Evolutionary conservation across 2,329 filamentous ascomycete species (phyloP).

Genomic region (Byssochlamys sp.): DNA sequence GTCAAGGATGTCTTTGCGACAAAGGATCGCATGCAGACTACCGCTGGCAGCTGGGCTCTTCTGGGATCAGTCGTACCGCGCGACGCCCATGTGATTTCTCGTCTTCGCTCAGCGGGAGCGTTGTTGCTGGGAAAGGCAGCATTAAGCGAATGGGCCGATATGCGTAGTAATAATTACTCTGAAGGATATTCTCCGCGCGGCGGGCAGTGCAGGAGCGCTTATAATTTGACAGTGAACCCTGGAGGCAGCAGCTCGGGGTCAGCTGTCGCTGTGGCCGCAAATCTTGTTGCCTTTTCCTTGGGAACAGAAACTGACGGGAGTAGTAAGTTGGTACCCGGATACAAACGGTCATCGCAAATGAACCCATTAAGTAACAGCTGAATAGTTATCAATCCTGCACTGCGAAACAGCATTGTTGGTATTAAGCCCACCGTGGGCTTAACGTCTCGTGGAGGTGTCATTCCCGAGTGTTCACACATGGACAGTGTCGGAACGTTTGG

Average conservation of each 20-base stretch:
- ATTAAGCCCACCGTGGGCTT: conserved; percentile 68
- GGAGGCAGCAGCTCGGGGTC: conserved; percentile 61
- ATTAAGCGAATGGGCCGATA: conserved; percentile 65
- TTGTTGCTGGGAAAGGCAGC: conserved; percentile 62
- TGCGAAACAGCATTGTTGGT: conserved; percentile 59
- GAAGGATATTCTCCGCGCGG: conserved; percentile 58
- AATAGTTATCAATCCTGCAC: conserved; percentile 59
- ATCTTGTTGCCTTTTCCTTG: conserved; percentile 53
- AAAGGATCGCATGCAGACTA: conserved; percentile 63
- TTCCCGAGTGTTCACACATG: conserved; percentile 59
- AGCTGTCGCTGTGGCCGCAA: conserved; percentile 55
- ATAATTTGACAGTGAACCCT: conserved; percentile 59
- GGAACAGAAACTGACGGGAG: conserved; percentile 68
- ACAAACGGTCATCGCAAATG: neutral
- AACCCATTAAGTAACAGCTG: neutral
- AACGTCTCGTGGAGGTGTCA: conserved; percentile 53
- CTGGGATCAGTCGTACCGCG: conserved; percentile 56
- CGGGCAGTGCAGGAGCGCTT: conserved; percentile 56
- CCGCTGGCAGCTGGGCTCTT: conserved; percentile 59
- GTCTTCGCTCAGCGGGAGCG: conserved; percentile 56
- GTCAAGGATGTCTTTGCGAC: conserved; percentile 62
- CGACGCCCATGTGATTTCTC: conserved; percentile 56
- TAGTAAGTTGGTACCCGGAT: conserved; percentile 21
- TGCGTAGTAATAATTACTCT: conserved; percentile 58
- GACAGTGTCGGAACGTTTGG: conserved; percentile 62